Conservation (phyloP, 75 land plant genomes). For the Chamaecyparis obtusa region DNA sequence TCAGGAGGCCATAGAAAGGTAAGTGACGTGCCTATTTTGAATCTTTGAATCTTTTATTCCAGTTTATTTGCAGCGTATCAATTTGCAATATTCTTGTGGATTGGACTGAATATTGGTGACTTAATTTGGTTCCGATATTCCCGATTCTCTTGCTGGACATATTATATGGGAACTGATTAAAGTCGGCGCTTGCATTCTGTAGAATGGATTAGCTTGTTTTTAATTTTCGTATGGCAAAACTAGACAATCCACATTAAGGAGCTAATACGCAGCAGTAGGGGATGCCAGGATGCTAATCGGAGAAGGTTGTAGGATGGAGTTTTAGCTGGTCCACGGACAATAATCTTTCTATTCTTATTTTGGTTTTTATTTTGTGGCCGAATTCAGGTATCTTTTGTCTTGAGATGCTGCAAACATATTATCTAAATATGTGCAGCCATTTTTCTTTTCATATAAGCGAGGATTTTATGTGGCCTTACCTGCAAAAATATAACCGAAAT, state of each 20-base stretch:
- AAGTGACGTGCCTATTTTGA: not conserved
- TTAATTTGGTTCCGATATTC: too few species aligned
- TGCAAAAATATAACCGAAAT: not conserved
- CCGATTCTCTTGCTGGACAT: too few species aligned
- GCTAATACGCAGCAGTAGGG: not conserved
- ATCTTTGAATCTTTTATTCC: not conserved
- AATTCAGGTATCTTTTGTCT: not conserved
- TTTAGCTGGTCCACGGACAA: not conserved
- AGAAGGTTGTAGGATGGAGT: not conserved
- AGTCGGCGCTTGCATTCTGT: not conserved
- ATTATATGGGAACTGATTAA: too few species aligned
- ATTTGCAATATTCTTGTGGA: too few species aligned
- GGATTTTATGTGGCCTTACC: not conserved
- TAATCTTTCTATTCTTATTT: not conserved
- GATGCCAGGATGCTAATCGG: not conserved
- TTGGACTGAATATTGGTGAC: too few species aligned
- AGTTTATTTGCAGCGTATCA: not conserved
- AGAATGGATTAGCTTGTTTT: not conserved
- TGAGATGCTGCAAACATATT: not conserved
- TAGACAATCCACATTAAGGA: not conserved
- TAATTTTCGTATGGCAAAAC: too few species aligned
- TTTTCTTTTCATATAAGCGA: not conserved
- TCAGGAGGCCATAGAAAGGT: conserved; percentile 89
- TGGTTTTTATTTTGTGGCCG: not conserved
- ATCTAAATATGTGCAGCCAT: not conserved